A percentile compares a stretch with the other conserved stretches of the same genome.
phyloP scores from a whole-genome alignment of 2,329 filamentous ascomycete genomes.

The Cladosporium austrohemisphaericum region DNA sequence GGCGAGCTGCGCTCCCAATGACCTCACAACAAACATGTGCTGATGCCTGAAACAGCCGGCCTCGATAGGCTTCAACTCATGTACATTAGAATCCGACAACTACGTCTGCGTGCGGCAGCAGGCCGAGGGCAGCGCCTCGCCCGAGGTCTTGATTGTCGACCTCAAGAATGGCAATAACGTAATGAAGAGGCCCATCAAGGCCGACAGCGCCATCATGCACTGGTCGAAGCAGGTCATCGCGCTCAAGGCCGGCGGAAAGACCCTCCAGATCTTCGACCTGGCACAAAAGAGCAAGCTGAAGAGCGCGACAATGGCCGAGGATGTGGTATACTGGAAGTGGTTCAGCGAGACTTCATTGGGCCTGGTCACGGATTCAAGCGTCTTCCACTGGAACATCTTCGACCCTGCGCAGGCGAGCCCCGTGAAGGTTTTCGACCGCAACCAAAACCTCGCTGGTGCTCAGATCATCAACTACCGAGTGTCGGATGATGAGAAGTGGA shows the following conservation, averaged over 20 bases:
- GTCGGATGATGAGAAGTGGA: constrained; percentile 95
- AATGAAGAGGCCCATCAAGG: constrained; percentile 92
- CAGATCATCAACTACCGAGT: constrained; percentile 99
- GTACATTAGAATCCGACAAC: constrained; percentile 94
- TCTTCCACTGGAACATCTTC: constrained; percentile 98
- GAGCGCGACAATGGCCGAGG: constrained; percentile 92
- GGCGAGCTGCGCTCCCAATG: constrained; percentile 2
- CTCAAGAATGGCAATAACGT: constrained; percentile 97
- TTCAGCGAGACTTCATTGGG: constrained; percentile 85
- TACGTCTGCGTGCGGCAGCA: constrained; percentile 97
- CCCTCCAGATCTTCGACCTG: constrained; percentile 96
- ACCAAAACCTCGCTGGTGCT: constrained; percentile 80
- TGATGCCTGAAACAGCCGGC: constrained; percentile 47
- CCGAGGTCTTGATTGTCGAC: constrained; percentile 95
- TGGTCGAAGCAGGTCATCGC: constrained; percentile 95
- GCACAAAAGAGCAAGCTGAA: constrained; percentile 92
- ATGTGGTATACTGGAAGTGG: constrained; percentile 99
- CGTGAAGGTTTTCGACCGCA: constrained; percentile 90
- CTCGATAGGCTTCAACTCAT: constrained; percentile 83
- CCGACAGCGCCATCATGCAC: constrained; percentile 99
- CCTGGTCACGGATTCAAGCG: constrained; percentile 81
- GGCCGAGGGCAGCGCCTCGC: constrained; percentile 75
- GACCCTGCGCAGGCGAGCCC: constrained; percentile 74
- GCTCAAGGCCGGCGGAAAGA: constrained; percentile 88
- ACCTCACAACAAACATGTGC: constrained; percentile 18